These are phyloP conservation scores for Westerdykella ornata DNA, from an alignment of 2,329 filamentous ascomycete genomes.

Conservation along the genomic window DNA sequence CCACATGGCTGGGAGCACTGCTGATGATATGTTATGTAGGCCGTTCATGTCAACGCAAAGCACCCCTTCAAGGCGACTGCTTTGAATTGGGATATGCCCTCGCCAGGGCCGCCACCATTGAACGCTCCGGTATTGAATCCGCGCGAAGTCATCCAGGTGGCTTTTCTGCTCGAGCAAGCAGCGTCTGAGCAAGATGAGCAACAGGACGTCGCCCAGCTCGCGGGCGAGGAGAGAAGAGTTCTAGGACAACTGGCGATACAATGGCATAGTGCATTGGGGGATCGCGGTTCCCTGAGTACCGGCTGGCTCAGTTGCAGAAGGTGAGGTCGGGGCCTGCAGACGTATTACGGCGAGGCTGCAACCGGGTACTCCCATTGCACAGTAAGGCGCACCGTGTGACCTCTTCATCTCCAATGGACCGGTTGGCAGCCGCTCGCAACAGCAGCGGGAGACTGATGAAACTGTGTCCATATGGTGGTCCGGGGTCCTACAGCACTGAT, in stretches of 20 bases:
- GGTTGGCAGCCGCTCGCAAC: too few species aligned
- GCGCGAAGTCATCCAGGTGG: constrained; percentile 59
- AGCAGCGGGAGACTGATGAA: too few species aligned
- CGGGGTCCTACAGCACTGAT: too few species aligned
- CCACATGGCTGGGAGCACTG: neutral
- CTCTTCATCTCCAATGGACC: too few species aligned
- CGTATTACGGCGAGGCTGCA: too few species aligned
- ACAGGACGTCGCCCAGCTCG: constrained; percentile 28
- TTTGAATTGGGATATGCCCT: constrained; percentile 49
- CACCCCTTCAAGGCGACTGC: constrained; percentile 49
- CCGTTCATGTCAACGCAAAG: constrained; percentile 46
- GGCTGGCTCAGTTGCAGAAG: constrained; percentile 57
- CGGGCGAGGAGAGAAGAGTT: constrained; percentile 46
- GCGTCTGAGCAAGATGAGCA: constrained; percentile 41
- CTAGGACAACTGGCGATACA: constrained; percentile 80
- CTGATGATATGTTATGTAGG: constrained; percentile 21
- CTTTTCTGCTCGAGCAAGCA: constrained; percentile 53
- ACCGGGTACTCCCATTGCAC: neutral
- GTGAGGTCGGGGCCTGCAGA: constrained; percentile 11
- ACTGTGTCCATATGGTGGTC: too few species aligned
- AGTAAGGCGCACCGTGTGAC: neutral
- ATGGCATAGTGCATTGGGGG: constrained; percentile 87
- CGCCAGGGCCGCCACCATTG: constrained; percentile 23
- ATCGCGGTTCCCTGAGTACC: constrained; percentile 78
- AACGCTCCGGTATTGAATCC: constrained; percentile 49